Conservation (phyloP, 805 yeast species). For the Yamadazyma nakazawae region DNA sequence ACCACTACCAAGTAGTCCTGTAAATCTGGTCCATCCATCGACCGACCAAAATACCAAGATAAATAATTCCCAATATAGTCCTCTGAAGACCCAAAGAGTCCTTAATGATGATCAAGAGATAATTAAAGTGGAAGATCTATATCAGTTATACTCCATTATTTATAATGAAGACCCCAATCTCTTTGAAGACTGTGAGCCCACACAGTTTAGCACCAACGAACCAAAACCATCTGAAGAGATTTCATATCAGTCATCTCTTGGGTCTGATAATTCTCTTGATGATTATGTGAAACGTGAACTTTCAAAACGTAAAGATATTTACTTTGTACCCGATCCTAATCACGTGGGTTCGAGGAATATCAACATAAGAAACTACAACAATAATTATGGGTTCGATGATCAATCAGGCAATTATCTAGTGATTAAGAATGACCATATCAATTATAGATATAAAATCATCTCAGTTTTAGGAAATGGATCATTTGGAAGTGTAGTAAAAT, state of each 20-base stretch:
- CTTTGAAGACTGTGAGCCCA: slow-evolving; percentile 16
- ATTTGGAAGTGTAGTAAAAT: slow-evolving; percentile 73
- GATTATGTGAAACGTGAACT: slow-evolving; percentile 63
- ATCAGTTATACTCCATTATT: slow-evolving; percentile 22
- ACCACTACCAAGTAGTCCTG: neutral
- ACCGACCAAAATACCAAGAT: neutral
- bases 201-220: slow-evolving; percentile 3
- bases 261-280: slow-evolving; percentile 26
- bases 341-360: slow-evolving; percentile 17
- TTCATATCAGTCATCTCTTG: neutral
- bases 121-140: neutral
- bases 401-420: slow-evolving; percentile 57
- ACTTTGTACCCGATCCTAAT: slow-evolving; percentile 44
- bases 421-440: slow-evolving; percentile 63
- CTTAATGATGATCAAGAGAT: neutral
- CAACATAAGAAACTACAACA: slow-evolving; percentile 35
- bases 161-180: slow-evolving; percentile 25
- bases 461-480: slow-evolving; percentile 70
- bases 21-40: neutral
- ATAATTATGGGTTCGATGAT: slow-evolving; percentile 75
- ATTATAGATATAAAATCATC: slow-evolving; percentile 66
- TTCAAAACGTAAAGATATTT: slow-evolving; percentile 45
- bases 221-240: slow-evolving; percentile 8
- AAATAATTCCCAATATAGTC: neutral
- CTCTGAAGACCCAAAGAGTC: neutral